Evolutionary conservation across 345 rosid species (phyloP).

Genomic region (Rubroshorea leprosula): DNA sequence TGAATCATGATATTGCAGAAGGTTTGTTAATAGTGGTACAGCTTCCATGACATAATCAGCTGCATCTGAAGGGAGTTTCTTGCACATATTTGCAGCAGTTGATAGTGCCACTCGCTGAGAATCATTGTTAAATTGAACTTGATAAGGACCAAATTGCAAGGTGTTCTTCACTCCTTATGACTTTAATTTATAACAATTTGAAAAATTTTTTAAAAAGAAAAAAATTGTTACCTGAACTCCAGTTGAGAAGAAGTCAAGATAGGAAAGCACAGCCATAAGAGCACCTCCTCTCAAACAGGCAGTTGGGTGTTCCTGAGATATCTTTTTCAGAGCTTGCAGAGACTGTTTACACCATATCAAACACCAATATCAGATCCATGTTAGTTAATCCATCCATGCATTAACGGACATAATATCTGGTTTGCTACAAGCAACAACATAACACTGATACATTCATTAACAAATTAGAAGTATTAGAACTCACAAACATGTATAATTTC

Average conservation of each 20-base stretch:
- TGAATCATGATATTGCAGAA: slow-evolving; percentile 92
- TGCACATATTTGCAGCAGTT: slow-evolving; percentile 99
- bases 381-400: not conserved
- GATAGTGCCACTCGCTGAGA: slow-evolving; percentile 89
- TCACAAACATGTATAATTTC: not conserved
- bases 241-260: slow-evolving; percentile 97
- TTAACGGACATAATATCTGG: not conserved
- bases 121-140: not conserved
- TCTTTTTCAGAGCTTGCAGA: slow-evolving; percentile 95
- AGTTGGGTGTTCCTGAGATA: slow-evolving; percentile 99
- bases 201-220: not conserved
- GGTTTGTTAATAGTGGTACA: slow-evolving; percentile 93
- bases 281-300: slow-evolving; percentile 99
- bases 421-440: not conserved
- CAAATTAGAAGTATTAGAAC: not conserved
- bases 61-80: slow-evolving; percentile 98
- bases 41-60: slow-evolving; percentile 99
- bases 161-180: not conserved
- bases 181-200: too few species aligned
- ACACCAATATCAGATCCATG: not conserved
- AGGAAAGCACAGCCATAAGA: slow-evolving; percentile 98
- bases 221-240: slow-evolving; percentile 77
- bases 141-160: not conserved
- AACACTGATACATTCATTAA: not conserved
- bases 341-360: slow-evolving; percentile 49